These are phyloP conservation scores for Ramularia endophylla DNA, from an alignment of 2,329 filamentous ascomycete species.

Conservation along the genomic window DNA sequence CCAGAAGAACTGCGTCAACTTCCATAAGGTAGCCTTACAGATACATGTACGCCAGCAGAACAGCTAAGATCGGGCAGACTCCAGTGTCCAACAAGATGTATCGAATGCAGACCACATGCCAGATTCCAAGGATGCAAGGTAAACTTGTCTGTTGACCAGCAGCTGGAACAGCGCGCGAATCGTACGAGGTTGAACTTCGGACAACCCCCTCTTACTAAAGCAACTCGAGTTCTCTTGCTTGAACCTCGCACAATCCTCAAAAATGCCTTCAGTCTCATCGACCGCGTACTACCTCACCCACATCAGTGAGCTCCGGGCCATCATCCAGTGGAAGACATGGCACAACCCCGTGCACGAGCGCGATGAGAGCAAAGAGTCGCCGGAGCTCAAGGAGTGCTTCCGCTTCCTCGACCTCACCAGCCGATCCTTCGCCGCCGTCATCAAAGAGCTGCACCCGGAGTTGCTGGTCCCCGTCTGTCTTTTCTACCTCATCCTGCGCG, in stretches of 20 bases:
- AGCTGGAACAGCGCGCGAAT: no score
- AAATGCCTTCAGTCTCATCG: constrained; percentile 28
- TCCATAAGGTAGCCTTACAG: no score
- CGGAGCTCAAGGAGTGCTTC: constrained; percentile 76
- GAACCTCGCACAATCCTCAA: constrained; percentile 9
- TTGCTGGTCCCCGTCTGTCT: constrained; percentile 81
- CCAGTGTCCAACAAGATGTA: no score
- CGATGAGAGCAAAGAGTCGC: constrained; percentile 67
- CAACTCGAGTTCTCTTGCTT: no score
- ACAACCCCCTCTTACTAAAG: no score
- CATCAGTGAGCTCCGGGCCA: constrained; percentile 31
- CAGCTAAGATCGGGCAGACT: no score
- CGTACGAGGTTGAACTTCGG: no score
- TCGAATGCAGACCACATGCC: no score
- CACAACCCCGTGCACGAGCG: constrained; percentile 89
- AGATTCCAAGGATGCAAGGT: no score
- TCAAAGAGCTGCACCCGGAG: constrained; percentile 92
- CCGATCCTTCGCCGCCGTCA: constrained; percentile 87
- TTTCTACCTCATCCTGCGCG: constrained; percentile 90
- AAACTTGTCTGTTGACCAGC: no score
- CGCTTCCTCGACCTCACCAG: constrained; percentile 80
- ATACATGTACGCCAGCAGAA: no score
- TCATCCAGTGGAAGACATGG: constrained; percentile 66
- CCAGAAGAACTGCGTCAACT: no score
- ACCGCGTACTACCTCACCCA: constrained; percentile 33